Evolutionary conservation across 1,284 basidiomycete genomes (phyloP), one percentile per base, ranked within the genome.

Genomic region (Schizophyllum amplum): DNA sequence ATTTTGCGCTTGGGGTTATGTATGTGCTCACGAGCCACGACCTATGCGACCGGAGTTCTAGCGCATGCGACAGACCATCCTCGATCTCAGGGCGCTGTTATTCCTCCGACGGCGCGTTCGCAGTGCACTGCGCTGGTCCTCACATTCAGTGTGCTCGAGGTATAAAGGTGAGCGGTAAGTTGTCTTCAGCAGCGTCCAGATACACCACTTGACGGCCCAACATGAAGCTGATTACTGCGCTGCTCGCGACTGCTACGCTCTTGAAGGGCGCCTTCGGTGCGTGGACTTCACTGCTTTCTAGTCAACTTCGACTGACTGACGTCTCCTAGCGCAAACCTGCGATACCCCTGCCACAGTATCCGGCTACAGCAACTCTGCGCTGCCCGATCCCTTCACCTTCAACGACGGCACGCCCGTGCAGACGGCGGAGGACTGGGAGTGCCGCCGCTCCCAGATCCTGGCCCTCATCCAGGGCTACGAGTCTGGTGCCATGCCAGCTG

Each of bases 341-440:
- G 33, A 42, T 17, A 42, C 33, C 13, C 33, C 33, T 9, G 33
- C 33, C 33, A 42, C 33, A 17, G 33, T 42, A 2, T 42, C 33
- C 17, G 33, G 33, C 33, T 61, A 24, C 58, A 59, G 55, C 33
- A 72, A 75, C 61, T 56, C 71, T 24, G 71, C 68, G 57, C 71
- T 81, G 4, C 78, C 77, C 11, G 72, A 81, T 63, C 79, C 78
- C 1, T 82, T 82, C 72, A 69, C 68, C 4, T 78, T 79, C 65
- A 60, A 72, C 55, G 71, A 74, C 55, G 72, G 76, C 21, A 60
- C 65, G 1, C 67, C 68, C 13, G 75, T 77, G 5, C 57, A 61
- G n/a, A 76, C 74, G 21, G 67, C 69, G 33, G 72, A 62, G 1
- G 75, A 81, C 59, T 82, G 76, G 74, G 67, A 68, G 9, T 82